Evolutionary conservation across 352 stramenopile genomes (phyloP).

Genomic region (Pythium myriotylum): DNA sequence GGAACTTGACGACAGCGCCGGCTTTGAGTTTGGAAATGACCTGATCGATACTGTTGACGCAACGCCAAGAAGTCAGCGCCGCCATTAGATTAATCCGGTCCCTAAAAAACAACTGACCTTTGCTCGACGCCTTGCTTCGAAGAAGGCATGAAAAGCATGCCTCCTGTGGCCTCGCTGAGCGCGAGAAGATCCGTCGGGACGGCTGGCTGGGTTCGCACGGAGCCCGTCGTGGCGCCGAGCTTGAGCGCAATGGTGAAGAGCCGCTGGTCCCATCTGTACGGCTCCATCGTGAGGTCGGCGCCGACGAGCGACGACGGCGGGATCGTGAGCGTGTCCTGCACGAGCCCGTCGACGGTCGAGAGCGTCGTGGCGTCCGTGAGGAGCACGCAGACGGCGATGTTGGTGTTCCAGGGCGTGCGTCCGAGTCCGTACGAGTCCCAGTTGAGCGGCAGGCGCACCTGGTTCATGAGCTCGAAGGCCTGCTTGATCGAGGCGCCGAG

Average conservation of each 20-base stretch:
- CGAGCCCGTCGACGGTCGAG: conserved; percentile 62
- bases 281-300: conserved; percentile 79
- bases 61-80: background rate
- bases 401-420: conserved; percentile 81
- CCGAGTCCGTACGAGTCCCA: conserved; percentile 88
- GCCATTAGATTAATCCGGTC: background rate
- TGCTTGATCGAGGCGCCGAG: conserved; percentile 71
- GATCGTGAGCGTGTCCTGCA: conserved; percentile 78
- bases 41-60: conserved; percentile 66
- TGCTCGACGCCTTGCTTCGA: conserved; percentile 80
- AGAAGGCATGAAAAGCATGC: conserved; percentile 83
- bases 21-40: conserved; percentile 85
- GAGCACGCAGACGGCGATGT: conserved; percentile 79
- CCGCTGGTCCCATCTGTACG: conserved; percentile 84
- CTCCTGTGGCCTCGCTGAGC: conserved; percentile 82
- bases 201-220: conserved; percentile 44
- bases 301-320: conserved; percentile 65
- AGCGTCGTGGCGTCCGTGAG: conserved; percentile 82
- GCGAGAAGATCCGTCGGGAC: conserved; percentile 82
- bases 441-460: conserved; percentile 87
- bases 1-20: conserved; percentile 82
- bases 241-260: conserved; percentile 85
- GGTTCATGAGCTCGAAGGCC: conserved; percentile 89
- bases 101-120: conserved; percentile 23
- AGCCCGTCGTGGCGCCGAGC: conserved; percentile 60